These are phyloP conservation scores for Arctium lappa DNA, from an alignment of 129 eudicot species.

Conservation along the genomic window DNA sequence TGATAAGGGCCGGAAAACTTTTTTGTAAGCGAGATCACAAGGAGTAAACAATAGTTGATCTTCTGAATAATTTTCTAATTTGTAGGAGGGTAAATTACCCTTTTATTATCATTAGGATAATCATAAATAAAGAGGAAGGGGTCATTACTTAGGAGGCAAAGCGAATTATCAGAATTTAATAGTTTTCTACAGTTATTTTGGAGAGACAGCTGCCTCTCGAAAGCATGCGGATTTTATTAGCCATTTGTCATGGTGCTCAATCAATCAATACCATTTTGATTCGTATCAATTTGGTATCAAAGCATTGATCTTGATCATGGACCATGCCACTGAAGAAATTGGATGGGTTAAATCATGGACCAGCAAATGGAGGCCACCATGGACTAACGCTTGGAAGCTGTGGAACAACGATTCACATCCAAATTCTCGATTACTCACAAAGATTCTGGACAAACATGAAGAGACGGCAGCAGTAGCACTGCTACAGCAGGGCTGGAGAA, in stretches of 20 bases:
- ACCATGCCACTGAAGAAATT: neutral
- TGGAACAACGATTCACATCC: neutral
- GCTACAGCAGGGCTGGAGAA: too few species aligned
- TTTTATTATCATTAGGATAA: neutral
- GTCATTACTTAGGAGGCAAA: neutral
- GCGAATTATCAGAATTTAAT: neutral
- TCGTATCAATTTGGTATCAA: neutral
- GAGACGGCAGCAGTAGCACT: neutral
- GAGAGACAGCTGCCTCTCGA: neutral
- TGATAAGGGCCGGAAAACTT: too few species aligned
- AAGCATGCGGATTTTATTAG: too few species aligned
- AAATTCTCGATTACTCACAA: neutral
- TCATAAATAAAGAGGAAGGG: neutral
- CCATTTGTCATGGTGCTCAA: neutral
- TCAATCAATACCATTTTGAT: neutral
- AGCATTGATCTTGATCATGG: neutral
- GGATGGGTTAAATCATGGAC: neutral
- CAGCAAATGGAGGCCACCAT: neutral
- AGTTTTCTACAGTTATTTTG: neutral
- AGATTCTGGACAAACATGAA: neutral
- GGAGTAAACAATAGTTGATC: too few species aligned
- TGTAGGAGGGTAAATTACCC: too few species aligned
- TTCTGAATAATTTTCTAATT: too few species aligned
- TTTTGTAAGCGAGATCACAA: too few species aligned
- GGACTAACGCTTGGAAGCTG: neutral